Percentiles rank a stretch among this genome's conserved stretches.
These are phyloP conservation scores for Camellia oleifera DNA, from an alignment of 179 eudicot genomes.

Conservation along the genomic window DNA sequence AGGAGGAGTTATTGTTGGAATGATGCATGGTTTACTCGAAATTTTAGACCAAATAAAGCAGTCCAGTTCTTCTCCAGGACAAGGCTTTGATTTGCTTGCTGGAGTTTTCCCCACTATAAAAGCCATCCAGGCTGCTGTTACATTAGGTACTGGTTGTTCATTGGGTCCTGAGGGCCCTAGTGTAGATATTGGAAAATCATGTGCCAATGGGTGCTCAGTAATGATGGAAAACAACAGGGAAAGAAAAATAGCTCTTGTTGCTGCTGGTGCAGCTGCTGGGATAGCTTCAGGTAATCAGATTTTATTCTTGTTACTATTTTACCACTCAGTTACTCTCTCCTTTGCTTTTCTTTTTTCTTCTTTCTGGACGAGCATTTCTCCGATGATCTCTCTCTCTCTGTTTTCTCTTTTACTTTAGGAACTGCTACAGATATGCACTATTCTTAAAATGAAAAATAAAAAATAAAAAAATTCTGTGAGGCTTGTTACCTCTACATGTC, in stretches of 20 bases:
- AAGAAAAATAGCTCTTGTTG: conserved; percentile 92
- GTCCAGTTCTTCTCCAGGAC: conserved; percentile 38
- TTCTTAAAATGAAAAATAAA: no score
- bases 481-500: no score
- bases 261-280: conserved; percentile 99
- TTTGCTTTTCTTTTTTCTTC: background rate
- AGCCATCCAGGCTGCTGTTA: conserved; percentile 94
- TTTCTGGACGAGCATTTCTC: background rate
- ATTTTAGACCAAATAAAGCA: conserved; percentile 78
- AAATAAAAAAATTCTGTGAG: background rate
- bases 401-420: background rate
- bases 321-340: background rate
- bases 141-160: conserved; percentile 94
- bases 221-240: conserved; percentile 91
- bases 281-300: conserved; percentile 68
- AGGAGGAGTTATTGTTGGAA: conserved; percentile 96
- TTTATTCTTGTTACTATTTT: background rate
- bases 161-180: conserved; percentile 99
- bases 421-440: no score
- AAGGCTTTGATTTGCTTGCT: conserved; percentile 49
- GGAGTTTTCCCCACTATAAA: conserved; percentile 73
- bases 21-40: conserved; percentile 94
- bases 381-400: background rate
- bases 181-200: conserved; percentile 96
- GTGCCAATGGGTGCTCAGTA: conserved; percentile 84